Conservation (phyloP, 2,329 filamentous ascomycete genomes). For the Penicillium janthinellum region DNA sequence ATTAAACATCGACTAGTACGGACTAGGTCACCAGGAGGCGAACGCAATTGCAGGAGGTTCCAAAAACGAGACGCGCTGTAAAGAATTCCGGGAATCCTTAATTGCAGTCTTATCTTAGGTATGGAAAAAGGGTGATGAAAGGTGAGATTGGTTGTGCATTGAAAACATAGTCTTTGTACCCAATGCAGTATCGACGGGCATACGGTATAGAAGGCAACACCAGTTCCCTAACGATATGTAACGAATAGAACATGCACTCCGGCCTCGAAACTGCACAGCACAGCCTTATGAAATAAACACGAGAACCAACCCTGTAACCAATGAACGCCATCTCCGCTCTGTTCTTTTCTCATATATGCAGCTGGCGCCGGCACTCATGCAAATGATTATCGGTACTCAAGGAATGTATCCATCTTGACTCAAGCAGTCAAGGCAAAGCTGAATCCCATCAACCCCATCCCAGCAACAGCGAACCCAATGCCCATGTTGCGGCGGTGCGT, state of each 20-base stretch:
- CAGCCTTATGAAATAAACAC: not conserved
- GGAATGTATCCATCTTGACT: not conserved
- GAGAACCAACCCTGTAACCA: not conserved
- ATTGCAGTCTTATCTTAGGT: too few relatives aligned
- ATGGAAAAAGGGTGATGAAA: too few relatives aligned
- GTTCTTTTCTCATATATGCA: constrained; percentile 6
- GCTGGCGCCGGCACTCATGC: not conserved
- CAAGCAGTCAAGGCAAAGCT: constrained; percentile 76
- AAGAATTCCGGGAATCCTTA: too few relatives aligned
- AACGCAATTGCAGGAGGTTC: too few relatives aligned
- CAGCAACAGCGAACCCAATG: constrained; percentile 43
- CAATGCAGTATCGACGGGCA: not conserved
- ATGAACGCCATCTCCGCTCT: constrained; percentile 10
- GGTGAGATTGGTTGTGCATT: too few relatives aligned
- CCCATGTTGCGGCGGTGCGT: constrained; percentile 53
- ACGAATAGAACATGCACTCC: not conserved
- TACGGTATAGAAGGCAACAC: not conserved
- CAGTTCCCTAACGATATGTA: constrained; percentile 5
- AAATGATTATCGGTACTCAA: not conserved
- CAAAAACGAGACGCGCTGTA: too few relatives aligned
- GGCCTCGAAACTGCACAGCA: not conserved
- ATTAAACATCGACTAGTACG: too few relatives aligned
- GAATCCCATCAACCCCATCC: constrained; percentile 84
- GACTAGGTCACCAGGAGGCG: too few relatives aligned
- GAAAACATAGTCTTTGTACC: too few relatives aligned